phyloP scores from a whole-genome alignment of 2,329 filamentous ascomycete genomes.

The Myriosclerotinia curreyana region DNA sequence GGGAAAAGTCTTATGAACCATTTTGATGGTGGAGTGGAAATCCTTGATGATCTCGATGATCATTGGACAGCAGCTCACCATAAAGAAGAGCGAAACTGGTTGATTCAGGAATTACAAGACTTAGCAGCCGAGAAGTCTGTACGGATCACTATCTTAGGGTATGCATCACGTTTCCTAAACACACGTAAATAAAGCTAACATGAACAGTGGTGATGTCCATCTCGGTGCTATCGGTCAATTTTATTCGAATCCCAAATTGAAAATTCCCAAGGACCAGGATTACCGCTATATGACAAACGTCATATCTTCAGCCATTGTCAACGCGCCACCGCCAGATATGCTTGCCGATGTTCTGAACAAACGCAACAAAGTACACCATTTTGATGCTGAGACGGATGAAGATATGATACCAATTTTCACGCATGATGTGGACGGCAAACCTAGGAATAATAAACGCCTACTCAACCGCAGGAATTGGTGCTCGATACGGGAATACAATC shows the following conservation, averaged over 20 bases:
- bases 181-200: constrained; percentile 27
- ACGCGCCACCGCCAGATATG: constrained; percentile 81
- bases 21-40: constrained; percentile 87
- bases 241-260: constrained; percentile 82
- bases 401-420: constrained; percentile 93
- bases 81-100: constrained; percentile 81
- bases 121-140: constrained; percentile 90
- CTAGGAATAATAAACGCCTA: constrained; percentile 85
- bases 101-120: constrained; percentile 89
- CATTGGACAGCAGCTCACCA: constrained; percentile 97
- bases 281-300: constrained; percentile 97
- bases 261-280: constrained; percentile 81
- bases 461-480: constrained; percentile 95
- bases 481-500: constrained; percentile 79
- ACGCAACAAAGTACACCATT: constrained; percentile 77
- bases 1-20: constrained; percentile 76
- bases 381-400: constrained; percentile 79
- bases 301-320: constrained; percentile 90
- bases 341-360: constrained; percentile 91
- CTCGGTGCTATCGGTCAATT: constrained; percentile 91
- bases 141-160: constrained; percentile 83
- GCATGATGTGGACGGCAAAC: constrained; percentile 83
- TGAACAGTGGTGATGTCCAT: constrained; percentile 79
- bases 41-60: constrained; percentile 88
- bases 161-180: constrained; percentile 26